Evolutionary conservation across 768 basidiomycete genomes (phyloP).

Genomic region (Podaxis sp.): DNA sequence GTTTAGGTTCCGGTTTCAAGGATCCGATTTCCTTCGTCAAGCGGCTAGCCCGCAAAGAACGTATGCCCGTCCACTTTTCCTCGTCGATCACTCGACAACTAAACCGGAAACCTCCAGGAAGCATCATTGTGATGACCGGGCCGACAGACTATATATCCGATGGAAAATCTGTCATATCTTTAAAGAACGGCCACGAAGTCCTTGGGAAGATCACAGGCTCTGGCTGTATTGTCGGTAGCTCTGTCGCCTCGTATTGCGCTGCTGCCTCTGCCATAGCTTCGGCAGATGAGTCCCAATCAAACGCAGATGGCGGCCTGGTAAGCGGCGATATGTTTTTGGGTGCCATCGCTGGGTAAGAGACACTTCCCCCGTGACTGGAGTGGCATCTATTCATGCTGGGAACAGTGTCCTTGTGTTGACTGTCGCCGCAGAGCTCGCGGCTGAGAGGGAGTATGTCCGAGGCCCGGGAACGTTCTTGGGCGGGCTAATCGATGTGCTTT

Average conservation of each 20-base stretch:
- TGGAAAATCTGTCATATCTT: slow-evolving; percentile 60
- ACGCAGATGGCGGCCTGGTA: slow-evolving; percentile 44
- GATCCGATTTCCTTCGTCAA: slow-evolving; percentile 71
- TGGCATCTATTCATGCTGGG: background rate
- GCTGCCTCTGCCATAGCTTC: slow-evolving; percentile 33
- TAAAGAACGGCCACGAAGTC: slow-evolving; percentile 70
- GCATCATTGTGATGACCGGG: slow-evolving; percentile 80
- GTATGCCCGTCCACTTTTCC: slow-evolving; percentile 39
- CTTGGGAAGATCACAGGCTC: slow-evolving; percentile 85
- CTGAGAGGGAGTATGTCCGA: slow-evolving; percentile 39
- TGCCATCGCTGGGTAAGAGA: slow-evolving; percentile 68
- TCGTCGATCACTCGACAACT: background rate
- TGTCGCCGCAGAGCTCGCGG: slow-evolving; percentile 59
- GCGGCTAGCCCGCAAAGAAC: slow-evolving; percentile 65
- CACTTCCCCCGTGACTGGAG: background rate
- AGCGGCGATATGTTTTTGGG: slow-evolving; percentile 74
- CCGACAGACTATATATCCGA: slow-evolving; percentile 81
- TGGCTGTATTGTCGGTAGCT: slow-evolving; percentile 79
- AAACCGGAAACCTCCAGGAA: slow-evolving; percentile 41
- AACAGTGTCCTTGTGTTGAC: slow-evolving; percentile 55
- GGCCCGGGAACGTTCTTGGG: slow-evolving; percentile 66
- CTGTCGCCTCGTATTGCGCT: slow-evolving; percentile 78
- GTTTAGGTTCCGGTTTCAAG: slow-evolving; percentile 69
- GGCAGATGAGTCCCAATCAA: slow-evolving; percentile 27
- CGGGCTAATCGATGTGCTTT: slow-evolving; percentile 58